Evolutionary conservation across 2,329 filamentous ascomycete genomes (phyloP), one percentile per base, ranked within the genome.

Genomic region (Lasiodiplodia hormozganensis): DNA sequence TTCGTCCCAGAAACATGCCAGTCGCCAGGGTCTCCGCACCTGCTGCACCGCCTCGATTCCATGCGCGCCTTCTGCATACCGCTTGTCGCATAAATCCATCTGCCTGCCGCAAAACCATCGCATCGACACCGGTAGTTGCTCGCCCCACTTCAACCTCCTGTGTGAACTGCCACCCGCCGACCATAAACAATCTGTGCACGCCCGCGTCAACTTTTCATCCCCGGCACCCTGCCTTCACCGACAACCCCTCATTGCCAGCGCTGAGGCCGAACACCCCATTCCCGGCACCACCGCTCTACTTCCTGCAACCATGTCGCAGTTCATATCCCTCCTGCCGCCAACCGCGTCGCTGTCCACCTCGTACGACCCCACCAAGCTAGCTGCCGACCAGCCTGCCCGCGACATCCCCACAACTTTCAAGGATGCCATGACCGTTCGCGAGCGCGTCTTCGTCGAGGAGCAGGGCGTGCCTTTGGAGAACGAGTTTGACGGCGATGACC

Each of bases 401-500:
- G 53, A 68, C 40, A 75, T 85, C 36, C 83, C 83, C 2, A 76
- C 80, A 68, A 73, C 77, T 68, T 86, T 85, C 75, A 76, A 77
- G 69, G 86, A 89, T 71, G 87, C 86, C 71, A 87, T 89, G 83
- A 77, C 78, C 16, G 82, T 90, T 6, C 87, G 88, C 47, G 82
- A 85, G 68, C 79, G 80, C 49, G 88, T 89, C 71, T 89, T 86
- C 72, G 82, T 87, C 47, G 79, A 85, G 69, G 87, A 89, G 75
- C 88, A 89, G 71, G 78, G 81, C 25, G 83, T 87, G 34, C 80
- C 83, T 0, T 79, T 88, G 0, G 88, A 91, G 47, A 87, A 89
- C 71, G 94, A 98, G 78, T 86, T 93, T 72, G 95, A 97, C 82
- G 82, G 85, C 1, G 93, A 97, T 76, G 95, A 98, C 78, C 72